phyloP scores from a whole-genome alignment of 169 alveolate species.

The Plasmodium ovale region DNA sequence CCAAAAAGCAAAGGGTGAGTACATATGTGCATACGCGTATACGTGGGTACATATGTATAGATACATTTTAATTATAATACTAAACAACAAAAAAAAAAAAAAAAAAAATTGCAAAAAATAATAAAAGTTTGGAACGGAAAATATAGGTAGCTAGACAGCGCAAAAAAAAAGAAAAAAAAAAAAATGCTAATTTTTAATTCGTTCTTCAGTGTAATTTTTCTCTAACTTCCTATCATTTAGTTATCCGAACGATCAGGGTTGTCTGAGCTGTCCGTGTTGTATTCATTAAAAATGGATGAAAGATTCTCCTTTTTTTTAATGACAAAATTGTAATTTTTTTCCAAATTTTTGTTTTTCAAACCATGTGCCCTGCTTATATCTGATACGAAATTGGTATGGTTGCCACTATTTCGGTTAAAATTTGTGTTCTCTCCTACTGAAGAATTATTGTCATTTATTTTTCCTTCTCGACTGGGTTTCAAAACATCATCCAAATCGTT shows the following conservation, averaged over 20 bases:
- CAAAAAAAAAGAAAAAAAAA: neutral
- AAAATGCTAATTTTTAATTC: neutral
- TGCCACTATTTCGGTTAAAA: constrained; percentile 11
- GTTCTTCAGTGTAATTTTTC: neutral
- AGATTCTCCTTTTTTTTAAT: constrained; percentile 66
- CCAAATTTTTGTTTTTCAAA: constrained; percentile 17
- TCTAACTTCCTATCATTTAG: neutral
- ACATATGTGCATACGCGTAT: neutral
- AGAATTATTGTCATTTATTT: neutral
- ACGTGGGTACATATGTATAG: neutral
- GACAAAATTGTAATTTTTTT: constrained; percentile 56
- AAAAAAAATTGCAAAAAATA: neutral
- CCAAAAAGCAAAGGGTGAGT: neutral
- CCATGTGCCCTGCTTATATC: neutral
- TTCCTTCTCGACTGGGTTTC: constrained; percentile 5
- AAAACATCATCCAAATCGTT: neutral
- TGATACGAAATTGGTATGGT: neutral
- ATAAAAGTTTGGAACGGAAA: neutral
- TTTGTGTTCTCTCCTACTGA: neutral
- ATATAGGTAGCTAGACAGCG: neutral
- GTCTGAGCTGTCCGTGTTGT: constrained; percentile 36
- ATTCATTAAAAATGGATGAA: constrained; percentile 47
- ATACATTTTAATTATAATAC: neutral
- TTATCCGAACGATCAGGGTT: neutral
- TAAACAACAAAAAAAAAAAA: neutral